Evolutionary conservation across 768 basidiomycete species (phyloP).

Genomic region (Chlorophyllum brunneum): DNA sequence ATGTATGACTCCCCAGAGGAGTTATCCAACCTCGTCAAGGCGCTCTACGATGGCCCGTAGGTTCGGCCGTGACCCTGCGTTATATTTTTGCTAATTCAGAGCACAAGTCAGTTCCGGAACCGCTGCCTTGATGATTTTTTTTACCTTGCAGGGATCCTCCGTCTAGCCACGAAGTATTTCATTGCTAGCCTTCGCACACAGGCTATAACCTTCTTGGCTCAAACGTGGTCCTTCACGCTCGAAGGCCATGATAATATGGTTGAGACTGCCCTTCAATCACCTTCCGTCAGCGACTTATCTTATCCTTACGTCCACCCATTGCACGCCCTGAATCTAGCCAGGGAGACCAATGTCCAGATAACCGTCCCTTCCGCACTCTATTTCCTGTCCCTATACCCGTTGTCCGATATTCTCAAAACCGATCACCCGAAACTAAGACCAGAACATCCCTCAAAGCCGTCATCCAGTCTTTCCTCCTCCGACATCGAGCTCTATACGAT

Average conservation of each 20-base stretch:
- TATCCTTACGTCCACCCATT: conserved; percentile 59
- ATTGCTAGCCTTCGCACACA: conserved; percentile 47
- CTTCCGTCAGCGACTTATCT: conserved; percentile 38
- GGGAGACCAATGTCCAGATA: conserved; percentile 42
- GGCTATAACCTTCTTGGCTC: conserved; percentile 43
- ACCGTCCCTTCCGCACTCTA: conserved; percentile 50
- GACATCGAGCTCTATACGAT: conserved; percentile 50
- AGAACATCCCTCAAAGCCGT: conserved; percentile 47
- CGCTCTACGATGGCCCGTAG: conserved; percentile 56
- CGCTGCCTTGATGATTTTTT: conserved; percentile 48
- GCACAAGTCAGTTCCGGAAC: conserved; percentile 35
- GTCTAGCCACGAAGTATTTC: conserved; percentile 59
- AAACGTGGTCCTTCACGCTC: conserved; percentile 52
- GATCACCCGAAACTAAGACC: conserved; percentile 51
- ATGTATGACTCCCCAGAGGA: conserved; percentile 52
- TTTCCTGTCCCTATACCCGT: conserved; percentile 54
- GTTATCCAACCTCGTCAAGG: conserved; percentile 46
- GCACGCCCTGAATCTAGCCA: conserved; percentile 52
- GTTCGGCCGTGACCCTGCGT: conserved; percentile 19
- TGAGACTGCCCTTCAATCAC: conserved; percentile 39
- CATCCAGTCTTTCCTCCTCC: conserved; percentile 33
- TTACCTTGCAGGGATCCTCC: conserved; percentile 52
- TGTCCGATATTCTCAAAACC: conserved; percentile 41
- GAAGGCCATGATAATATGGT: conserved; percentile 56
- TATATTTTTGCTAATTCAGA: background rate